Percentiles rank a stretch among this genome's conserved stretches.
These are phyloP conservation scores for Wickerhamiella lipophila DNA, from an alignment of 805 yeast genomes.

Conservation along the genomic window DNA sequence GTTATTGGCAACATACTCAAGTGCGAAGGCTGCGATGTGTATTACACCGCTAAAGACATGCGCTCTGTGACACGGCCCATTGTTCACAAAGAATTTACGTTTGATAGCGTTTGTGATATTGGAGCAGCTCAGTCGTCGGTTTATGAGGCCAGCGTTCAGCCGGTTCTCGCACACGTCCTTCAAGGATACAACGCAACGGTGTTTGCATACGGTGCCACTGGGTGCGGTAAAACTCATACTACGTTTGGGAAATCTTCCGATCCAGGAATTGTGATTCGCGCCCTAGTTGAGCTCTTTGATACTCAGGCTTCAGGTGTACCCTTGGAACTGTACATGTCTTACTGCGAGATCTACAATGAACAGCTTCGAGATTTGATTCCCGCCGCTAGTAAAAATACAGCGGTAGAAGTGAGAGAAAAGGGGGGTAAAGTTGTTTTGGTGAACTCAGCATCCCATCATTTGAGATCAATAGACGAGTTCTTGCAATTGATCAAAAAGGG, in stretches of 20 bases:
- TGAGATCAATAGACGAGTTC: conserved; percentile 30
- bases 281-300: conserved; percentile 63
- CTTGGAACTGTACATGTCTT: conserved; percentile 48
- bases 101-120: conserved; percentile 66
- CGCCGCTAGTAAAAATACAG: conserved; percentile 37
- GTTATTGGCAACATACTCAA: conserved; percentile 76
- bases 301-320: conserved; percentile 49
- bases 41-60: neutral
- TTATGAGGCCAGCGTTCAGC: conserved; percentile 51
- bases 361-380: conserved; percentile 71
- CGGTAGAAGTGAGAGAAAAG: conserved; percentile 51
- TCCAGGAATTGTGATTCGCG: conserved; percentile 69
- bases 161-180: conserved; percentile 56
- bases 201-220: conserved; percentile 92
- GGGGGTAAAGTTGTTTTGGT: conserved; percentile 52
- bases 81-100: conserved; percentile 38
- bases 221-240: conserved; percentile 91
- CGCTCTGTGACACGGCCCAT: conserved; percentile 22
- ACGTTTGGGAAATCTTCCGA: conserved; percentile 58
- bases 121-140: conserved; percentile 53
- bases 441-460: conserved; percentile 55
- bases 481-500: conserved; percentile 13
- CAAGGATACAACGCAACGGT: conserved; percentile 86
- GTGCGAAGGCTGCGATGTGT: conserved; percentile 31
- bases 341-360: conserved; percentile 84